phyloP scores from a whole-genome alignment of 2,329 filamentous ascomycete species.

The Cercospora brassicicola region DNA sequence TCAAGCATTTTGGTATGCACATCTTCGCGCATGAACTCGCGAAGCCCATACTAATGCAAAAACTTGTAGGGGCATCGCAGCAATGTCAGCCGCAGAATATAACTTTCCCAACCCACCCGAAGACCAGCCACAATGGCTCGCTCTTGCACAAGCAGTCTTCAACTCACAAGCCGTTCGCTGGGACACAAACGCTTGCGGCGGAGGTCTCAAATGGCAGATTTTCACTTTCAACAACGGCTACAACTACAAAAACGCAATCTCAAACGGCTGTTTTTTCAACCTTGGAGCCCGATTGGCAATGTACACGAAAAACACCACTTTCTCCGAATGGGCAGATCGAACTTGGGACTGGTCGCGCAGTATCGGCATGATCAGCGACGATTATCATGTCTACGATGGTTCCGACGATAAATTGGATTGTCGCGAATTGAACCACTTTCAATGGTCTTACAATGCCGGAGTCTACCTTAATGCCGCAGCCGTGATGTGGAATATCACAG shows the following conservation, averaged over 20 bases:
- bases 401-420: conserved; percentile 47
- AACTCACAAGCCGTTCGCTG: conserved; percentile 40
- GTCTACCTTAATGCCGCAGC: conserved; percentile 48
- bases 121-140: conserved; percentile 45
- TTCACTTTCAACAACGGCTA: conserved; percentile 47
- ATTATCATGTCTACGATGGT: conserved; percentile 48
- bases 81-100: conserved; percentile 56
- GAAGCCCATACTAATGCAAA: not conserved
- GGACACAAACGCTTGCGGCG: conserved; percentile 37
- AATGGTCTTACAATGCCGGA: conserved; percentile 51
- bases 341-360: conserved; percentile 40
- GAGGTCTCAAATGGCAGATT: conserved; percentile 41
- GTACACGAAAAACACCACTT: conserved; percentile 49
- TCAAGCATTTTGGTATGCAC: conserved; percentile 53
- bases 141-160: conserved; percentile 44
- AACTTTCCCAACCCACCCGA: conserved; percentile 46
- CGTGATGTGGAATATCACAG: conserved; percentile 42
- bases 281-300: conserved; percentile 42
- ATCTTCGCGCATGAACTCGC: not conserved
- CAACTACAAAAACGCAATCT: conserved; percentile 50
- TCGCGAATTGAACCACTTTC: conserved; percentile 43
- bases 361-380: conserved; percentile 54
- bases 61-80: conserved; percentile 45
- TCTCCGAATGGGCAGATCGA: conserved; percentile 60
- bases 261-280: conserved; percentile 51